Evolutionary conservation across 2,329 filamentous ascomycete genomes (phyloP).

Genomic region (Huntiella omanensis): DNA sequence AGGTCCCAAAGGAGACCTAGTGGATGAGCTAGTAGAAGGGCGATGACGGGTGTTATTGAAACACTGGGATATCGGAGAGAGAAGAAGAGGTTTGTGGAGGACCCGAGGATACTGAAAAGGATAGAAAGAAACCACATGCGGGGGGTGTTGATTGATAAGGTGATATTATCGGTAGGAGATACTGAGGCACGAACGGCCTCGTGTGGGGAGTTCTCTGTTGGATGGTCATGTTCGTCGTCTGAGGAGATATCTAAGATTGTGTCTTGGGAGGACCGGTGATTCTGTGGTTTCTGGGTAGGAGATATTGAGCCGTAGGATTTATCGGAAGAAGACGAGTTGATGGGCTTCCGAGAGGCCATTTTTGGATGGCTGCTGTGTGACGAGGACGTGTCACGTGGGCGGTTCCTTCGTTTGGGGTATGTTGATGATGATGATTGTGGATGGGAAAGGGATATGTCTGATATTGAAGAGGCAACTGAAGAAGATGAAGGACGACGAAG

Average conservation of each 20-base stretch:
- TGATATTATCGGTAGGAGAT: slow-evolving; percentile 52
- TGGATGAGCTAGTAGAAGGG: slow-evolving; percentile 66
- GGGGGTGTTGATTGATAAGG: slow-evolving; percentile 69
- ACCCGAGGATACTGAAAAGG: slow-evolving; percentile 62
- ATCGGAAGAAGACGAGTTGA: slow-evolving; percentile 7
- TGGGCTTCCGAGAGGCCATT: slow-evolving; percentile 8
- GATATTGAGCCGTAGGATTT: slow-evolving; percentile 9
- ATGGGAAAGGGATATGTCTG: no score
- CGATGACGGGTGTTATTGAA: slow-evolving; percentile 76
- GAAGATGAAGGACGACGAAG: no score
- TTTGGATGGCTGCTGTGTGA: neutral
- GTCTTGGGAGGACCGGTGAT: neutral
- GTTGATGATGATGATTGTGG: slow-evolving; percentile 19
- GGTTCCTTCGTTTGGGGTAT: neutral
- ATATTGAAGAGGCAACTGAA: no score
- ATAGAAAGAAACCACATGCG: slow-evolving; percentile 76
- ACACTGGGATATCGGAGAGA: slow-evolving; percentile 80
- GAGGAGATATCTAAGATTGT: neutral
- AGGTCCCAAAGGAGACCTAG: slow-evolving; percentile 66
- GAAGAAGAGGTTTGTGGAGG: slow-evolving; percentile 75
- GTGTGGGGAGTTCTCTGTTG: slow-evolving; percentile 54
- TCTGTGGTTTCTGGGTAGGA: slow-evolving; percentile 7
- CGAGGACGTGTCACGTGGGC: neutral
- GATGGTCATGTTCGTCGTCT: slow-evolving; percentile 20
- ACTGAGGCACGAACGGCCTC: slow-evolving; percentile 67